Evolutionary conservation across 139 green algal species (phyloP), one percentile per base, ranked within the genome.

Genomic region (Coelastrella sp.): DNA sequence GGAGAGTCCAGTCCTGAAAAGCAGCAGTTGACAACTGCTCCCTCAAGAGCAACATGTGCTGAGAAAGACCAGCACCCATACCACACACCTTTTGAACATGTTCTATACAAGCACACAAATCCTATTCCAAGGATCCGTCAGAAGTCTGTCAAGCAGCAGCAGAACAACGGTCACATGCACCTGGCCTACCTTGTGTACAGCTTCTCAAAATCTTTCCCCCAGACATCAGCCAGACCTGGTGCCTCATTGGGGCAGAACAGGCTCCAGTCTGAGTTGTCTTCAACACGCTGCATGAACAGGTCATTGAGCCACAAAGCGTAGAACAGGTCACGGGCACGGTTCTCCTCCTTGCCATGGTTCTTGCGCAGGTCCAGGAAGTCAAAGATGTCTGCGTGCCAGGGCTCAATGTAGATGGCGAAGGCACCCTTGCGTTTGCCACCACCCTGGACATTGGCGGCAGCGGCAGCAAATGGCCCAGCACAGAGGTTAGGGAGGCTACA

Each of bases 161-260:
- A 7, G 4, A 7, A 47, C 32, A 47, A 47, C 32, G 32, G 32
- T 47, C 32, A 47, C 32, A 47, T 47, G 32, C 32, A 47, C 32
- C 32, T 47, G 32, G 32, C 32, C 32, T 47, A 86, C 93, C 93
- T 95, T 5, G 47, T 75, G 93, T 99, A 99, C 60, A 99, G 93
- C 75, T 87, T 88, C 78, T 98, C 95, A 92, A 99, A 99, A 85
- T 98, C 95, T 8, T 97, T 94, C 14, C 98, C 98, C 98, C 98
- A 99, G 80, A 93, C 94, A 58, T 99, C 98, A 2, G 98, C 97
- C 82, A 99, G 95, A 20, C 98, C 98, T 4, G 96, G 96, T 0
- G 96, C 95, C 95, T 99, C 98, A 90, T 99, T 99, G 85, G 98
- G 98, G 95, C 98, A 99, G 94, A 99, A 99, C 65, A 99, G 95